Percentiles rank a stretch among this genome's conserved stretches.
Evolutionary conservation across 2,329 filamentous ascomycete species (phyloP).

Genomic region (Fusarium sp.): DNA sequence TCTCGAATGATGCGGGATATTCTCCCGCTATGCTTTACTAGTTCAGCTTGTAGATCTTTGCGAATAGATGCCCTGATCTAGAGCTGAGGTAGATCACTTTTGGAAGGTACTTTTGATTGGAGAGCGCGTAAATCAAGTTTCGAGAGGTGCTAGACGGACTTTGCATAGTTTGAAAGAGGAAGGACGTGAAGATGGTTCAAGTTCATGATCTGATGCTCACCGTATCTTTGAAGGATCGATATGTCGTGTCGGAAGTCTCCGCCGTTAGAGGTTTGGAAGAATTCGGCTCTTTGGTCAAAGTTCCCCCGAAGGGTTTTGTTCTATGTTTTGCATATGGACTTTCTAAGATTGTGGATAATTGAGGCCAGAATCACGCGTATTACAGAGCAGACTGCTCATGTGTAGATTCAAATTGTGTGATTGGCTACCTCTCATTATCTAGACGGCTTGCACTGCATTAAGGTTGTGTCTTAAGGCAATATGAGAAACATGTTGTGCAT

Average conservation of each 20-base stretch:
- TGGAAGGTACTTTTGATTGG: constrained; percentile 3
- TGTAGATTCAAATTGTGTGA: neutral
- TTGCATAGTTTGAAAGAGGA: neutral
- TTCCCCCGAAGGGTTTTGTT: neutral
- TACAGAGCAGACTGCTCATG: accelerated
- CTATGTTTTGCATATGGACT: neutral
- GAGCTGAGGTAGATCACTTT: neutral
- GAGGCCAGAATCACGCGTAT: too few relatives aligned
- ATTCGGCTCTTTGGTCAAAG: neutral
- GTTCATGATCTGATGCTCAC: constrained; percentile 1
- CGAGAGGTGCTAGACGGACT: neutral
- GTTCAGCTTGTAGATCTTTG: neutral
- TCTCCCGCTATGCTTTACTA: neutral
- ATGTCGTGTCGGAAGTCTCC: neutral
- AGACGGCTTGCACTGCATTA: too few relatives aligned
- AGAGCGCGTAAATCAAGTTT: neutral
- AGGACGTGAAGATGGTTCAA: neutral
- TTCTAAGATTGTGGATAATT: too few relatives aligned
- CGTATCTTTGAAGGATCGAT: neutral
- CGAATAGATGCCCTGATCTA: neutral
- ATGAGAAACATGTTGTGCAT: accelerated
- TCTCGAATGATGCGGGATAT: neutral
- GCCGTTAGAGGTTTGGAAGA: neutral
- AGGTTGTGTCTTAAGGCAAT: accelerated
- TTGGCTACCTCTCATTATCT: neutral